Conservation (phyloP, 352 stramenopile species). For the Phytophthora europaea region DNA sequence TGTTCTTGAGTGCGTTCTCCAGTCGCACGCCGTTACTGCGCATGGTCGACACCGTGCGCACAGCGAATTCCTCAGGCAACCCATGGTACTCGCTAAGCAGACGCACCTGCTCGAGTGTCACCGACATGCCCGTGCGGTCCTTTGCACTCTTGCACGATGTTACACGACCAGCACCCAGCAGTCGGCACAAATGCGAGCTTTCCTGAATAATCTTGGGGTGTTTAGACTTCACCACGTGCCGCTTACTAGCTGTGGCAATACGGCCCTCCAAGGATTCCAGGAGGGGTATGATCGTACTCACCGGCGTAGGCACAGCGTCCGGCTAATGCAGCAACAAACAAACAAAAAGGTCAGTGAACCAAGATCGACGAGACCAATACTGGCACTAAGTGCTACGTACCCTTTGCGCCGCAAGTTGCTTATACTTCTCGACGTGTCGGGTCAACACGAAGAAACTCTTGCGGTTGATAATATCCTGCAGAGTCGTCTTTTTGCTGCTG, state of each 20-base stretch:
- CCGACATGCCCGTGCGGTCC: constrained; percentile 96
- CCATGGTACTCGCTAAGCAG: constrained; percentile 72
- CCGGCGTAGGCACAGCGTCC: constrained; percentile 54
- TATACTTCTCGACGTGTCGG: constrained; percentile 76
- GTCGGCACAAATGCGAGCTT: constrained; percentile 71
- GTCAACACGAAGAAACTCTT: constrained; percentile 71
- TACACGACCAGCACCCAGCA: constrained; percentile 89
- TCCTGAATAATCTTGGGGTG: constrained; percentile 85
- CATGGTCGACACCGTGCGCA: constrained; percentile 80
- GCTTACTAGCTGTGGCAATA: constrained; percentile 65
- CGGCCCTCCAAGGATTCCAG: constrained; percentile 63
- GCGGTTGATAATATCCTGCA: constrained; percentile 83
- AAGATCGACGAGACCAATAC: neutral
- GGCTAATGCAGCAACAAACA: constrained; percentile 36
- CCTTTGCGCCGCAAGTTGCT: constrained; percentile 48
- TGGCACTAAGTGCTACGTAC: constrained; percentile 27
- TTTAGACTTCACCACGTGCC: constrained; percentile 77
- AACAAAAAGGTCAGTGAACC: constrained; percentile 17
- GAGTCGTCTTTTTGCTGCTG: constrained; percentile 69
- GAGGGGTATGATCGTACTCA: constrained; percentile 50
- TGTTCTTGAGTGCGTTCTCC: constrained; percentile 84
- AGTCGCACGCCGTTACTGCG: constrained; percentile 79
- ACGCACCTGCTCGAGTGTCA: constrained; percentile 94
- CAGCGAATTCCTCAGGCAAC: constrained; percentile 61
- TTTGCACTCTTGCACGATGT: constrained; percentile 98